Evolutionary conservation across 2,329 filamentous ascomycete species (phyloP), one percentile per base, ranked within the genome.

Genomic region (Ophiostoma himal-ulmi): DNA sequence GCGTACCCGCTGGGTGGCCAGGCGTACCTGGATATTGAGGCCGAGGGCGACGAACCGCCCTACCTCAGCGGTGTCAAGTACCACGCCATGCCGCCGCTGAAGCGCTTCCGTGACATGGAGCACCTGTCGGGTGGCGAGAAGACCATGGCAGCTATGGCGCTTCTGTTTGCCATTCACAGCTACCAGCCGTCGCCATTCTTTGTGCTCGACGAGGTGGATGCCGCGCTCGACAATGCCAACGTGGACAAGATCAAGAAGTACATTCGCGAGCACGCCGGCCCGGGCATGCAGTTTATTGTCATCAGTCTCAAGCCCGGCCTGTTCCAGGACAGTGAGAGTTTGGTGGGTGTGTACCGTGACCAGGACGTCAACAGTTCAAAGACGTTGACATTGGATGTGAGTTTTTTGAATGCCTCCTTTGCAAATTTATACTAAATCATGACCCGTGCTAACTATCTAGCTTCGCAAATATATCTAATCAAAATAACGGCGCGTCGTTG

Each of bases 71-170:
- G 95, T 41, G 93, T 99, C 81, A 97, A 97, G 78, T 99, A 99
- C 81, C 94, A 98, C 78, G 96, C 95, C 73, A 99, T 98, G 94
- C 95, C 95, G 26, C 95, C 95, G 1, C 88, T 97, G 73, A 99
- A 99, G 82, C 93, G 95, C 65, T 99, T 99, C 86, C 88, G 95
- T 76, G 96, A 99, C 79, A 99, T 99, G 95, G 95, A 99, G 80
- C 95, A 97, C 78, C 83, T 99, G 11, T 97, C 93, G 1, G 95
- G 95, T 76, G 95, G 95, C 70, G 95, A 99, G 81, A 99, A 99
- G 84, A 99, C 95, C 0, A 99, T 99, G 90, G 95, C 95, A 1
- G 95, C 95, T 17, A 84, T 99, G 54, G 95, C 95, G n/a, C 85
- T 99, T 57, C 86, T 99, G 5, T 99, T 99, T 78, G 95, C 95